Evolutionary conservation across 2,329 filamentous ascomycete genomes (phyloP).

Genomic region (Karstenula rhodostoma): DNA sequence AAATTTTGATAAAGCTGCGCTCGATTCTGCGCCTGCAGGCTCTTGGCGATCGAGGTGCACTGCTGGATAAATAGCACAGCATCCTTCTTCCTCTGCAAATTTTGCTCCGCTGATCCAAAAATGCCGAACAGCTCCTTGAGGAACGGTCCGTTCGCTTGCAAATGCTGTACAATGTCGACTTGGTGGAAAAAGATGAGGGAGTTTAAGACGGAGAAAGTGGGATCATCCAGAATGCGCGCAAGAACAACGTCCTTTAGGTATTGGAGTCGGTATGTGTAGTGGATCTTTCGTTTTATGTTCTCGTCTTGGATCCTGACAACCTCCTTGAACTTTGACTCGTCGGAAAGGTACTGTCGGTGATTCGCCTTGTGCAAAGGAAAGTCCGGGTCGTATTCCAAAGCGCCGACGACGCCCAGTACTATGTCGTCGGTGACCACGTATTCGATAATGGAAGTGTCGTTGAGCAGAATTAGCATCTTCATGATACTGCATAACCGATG

Average conservation of each 20-base stretch:
- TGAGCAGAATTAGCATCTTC: conserved; percentile 93
- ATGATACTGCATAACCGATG: conserved; percentile 97
- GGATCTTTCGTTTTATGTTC: conserved; percentile 85
- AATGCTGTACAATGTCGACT: conserved; percentile 93
- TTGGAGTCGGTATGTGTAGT: conserved; percentile 93
- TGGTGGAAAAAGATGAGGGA: conserved; percentile 99
- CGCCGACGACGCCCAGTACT: conserved; percentile 90
- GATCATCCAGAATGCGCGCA: conserved; percentile 94
- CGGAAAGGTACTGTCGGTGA: conserved; percentile 89
- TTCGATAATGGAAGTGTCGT: conserved; percentile 95
- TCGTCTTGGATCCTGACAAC: conserved; percentile 91
- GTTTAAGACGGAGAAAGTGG: conserved; percentile 96
- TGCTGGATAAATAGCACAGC: conserved; percentile 97
- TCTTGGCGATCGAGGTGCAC: conserved; percentile 93
- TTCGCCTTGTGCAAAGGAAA: conserved; percentile 98
- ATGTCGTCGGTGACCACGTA: conserved; percentile 89
- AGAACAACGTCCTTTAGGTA: conserved; percentile 99
- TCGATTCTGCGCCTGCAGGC: conserved; percentile 82
- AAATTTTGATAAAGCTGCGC: conserved; percentile 90
- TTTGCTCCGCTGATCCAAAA: conserved; percentile 71
- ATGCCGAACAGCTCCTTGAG: conserved; percentile 87
- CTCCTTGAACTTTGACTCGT: conserved; percentile 92
- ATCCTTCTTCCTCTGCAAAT: conserved; percentile 83
- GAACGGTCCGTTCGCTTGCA: conserved; percentile 82
- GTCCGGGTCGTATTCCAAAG: conserved; percentile 96